phyloP scores from a whole-genome alignment of 2,329 filamentous ascomycete genomes.

The Leptodontidium sp. region DNA sequence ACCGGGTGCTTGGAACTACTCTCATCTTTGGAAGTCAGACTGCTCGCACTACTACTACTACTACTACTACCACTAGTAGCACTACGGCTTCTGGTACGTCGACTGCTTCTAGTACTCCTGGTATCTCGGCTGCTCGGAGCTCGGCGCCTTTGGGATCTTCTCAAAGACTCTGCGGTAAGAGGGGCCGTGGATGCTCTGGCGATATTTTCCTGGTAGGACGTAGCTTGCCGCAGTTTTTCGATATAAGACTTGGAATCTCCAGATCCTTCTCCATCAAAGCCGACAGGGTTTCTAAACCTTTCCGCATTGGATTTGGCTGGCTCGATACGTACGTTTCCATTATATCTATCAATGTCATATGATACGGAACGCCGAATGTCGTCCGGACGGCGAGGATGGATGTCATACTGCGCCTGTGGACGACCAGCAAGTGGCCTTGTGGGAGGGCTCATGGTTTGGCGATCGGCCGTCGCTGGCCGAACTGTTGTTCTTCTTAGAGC shows the following conservation, averaged over 20 bases:
- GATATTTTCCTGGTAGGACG: constrained; percentile 62
- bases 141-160: constrained; percentile 55
- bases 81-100: constrained; percentile 56
- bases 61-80: constrained; percentile 60
- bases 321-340: constrained; percentile 31
- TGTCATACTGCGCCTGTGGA: background rate
- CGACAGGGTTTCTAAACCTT: background rate
- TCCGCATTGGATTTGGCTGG: constrained; percentile 16
- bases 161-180: constrained; percentile 63
- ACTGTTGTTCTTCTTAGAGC: background rate
- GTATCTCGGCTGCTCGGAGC: constrained; percentile 47
- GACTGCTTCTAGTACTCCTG: background rate
- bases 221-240: constrained; percentile 54
- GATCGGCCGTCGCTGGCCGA: constrained; percentile 31
- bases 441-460: constrained; percentile 40
- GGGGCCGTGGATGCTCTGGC: constrained; percentile 53
- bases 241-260: constrained; percentile 48
- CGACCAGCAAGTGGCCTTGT: constrained; percentile 26
- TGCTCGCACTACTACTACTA: constrained; percentile 58
- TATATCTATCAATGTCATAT: constrained; percentile 36
- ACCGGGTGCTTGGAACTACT: constrained; percentile 69
- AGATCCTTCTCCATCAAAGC: constrained; percentile 34
- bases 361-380: constrained; percentile 40
- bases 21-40: constrained; percentile 56
- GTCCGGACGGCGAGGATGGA: constrained; percentile 36